Evolutionary conservation across 2,329 filamentous ascomycete genomes (phyloP).

Genomic region (Diaporthe helianthi): DNA sequence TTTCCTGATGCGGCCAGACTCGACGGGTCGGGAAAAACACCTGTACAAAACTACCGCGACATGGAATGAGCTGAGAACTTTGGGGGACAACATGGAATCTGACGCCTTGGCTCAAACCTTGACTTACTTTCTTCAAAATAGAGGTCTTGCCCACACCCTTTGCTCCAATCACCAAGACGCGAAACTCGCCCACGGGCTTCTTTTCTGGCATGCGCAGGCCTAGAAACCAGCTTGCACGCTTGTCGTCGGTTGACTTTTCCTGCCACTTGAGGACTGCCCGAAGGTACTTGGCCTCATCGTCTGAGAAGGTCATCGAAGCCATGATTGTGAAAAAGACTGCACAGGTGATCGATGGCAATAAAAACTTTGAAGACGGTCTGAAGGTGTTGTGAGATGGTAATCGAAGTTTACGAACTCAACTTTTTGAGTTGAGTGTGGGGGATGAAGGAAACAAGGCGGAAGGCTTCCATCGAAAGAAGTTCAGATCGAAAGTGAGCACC

Average conservation of each 20-base stretch:
- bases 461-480: not conserved
- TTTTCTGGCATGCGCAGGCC: slow-evolving; percentile 24
- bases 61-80: not conserved
- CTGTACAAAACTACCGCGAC: slow-evolving; percentile 43
- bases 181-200: slow-evolving; percentile 46
- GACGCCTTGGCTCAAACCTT: not conserved
- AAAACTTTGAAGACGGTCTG: not conserved
- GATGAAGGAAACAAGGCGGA: not conserved
- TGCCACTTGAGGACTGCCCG: slow-evolving; percentile 50
- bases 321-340: slow-evolving; percentile 17
- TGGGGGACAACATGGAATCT: too few relatives aligned
- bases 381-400: not conserved
- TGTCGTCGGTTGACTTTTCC: slow-evolving; percentile 41
- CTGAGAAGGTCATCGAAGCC: slow-evolving; percentile 47
- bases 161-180: slow-evolving; percentile 48
- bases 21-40: slow-evolving; percentile 39
- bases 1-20: slow-evolving; percentile 38
- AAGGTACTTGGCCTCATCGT: slow-evolving; percentile 50
- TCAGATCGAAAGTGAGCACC: not conserved
- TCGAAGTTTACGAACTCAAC: not conserved
- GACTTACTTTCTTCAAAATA: slow-evolving; percentile 46
- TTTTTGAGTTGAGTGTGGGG: not conserved
- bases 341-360: not conserved
- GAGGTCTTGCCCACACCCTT: slow-evolving; percentile 51
- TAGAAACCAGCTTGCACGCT: slow-evolving; percentile 27